Conservation (phyloP, 306 rosid species). For the Canavalia ensiformis region DNA sequence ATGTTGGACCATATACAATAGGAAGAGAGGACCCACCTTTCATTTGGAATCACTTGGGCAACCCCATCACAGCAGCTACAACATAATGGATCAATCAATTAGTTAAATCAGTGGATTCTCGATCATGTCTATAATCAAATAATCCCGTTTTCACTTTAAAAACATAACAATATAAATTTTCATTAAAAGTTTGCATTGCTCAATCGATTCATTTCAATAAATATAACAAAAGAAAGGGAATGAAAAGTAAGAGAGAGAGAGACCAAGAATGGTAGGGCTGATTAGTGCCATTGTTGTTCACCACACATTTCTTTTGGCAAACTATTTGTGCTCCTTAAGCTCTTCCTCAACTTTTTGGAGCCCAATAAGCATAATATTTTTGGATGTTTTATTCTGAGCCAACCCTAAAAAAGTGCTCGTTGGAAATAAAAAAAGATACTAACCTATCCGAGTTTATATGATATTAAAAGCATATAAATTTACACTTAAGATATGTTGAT, state of each 20-base stretch:
- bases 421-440: not conserved
- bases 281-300: not conserved
- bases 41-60: not conserved
- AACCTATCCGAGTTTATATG: not conserved
- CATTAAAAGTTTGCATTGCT: not conserved
- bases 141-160: not conserved
- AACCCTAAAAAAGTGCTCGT: constrained; percentile 1
- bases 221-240: not conserved
- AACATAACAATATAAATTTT: not conserved
- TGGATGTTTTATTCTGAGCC: not conserved
- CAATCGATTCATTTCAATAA: not conserved
- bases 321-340: not conserved
- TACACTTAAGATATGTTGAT: no score
- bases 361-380: not conserved
- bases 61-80: not conserved
- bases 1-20: not conserved
- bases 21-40: not conserved
- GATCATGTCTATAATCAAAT: not conserved
- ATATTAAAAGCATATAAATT: no score
- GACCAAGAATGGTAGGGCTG: not conserved
- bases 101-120: not conserved
- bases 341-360: not conserved
- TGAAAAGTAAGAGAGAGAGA: not conserved
- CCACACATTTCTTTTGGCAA: not conserved
- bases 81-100: not conserved